Base-by-base conservation (phyloP, 2,329 filamentous ascomycete species). In the Epicoccum sorghinum region DNA sequence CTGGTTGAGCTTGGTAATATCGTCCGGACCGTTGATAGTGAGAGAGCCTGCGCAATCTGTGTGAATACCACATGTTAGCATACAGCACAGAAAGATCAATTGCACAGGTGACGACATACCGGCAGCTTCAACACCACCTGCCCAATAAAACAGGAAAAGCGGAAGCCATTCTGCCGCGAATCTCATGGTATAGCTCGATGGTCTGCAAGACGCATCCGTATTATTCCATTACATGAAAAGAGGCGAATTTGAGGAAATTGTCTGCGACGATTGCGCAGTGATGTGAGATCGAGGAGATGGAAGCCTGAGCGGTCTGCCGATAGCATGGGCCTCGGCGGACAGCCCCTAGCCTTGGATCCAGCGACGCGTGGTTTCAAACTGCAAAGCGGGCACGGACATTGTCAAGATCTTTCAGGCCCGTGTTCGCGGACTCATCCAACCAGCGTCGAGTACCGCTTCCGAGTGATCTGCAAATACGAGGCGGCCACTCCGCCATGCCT, bases 41-140 rank as follows among this genome's bases (percentile, higher is more conserved):
- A 65, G 44, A 4, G 47, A 47, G 25, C 46, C 45, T 24, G 55
- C 45, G 48, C 65, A 68, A 25, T 62, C 65, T 66, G 43, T 25
- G n/a, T 14, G 33, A 46, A 50, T 30, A 18, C n/a, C 27, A 12
- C 4, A 36, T n/a, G 40, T 55, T n/a, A 55, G 32, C 13, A 49
- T 33, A n/a, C 4, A 22, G 35, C 12, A 35, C 2, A 9, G 6
- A 9, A 23, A 2, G 25, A 42, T n/a, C 27, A 24, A 35, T 55
- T 18, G 46, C 36, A 22, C 18, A 30, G 41, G 22, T 22, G 29
- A 27, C 18, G 18, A 47, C 52, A 4, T 38, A 55, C 52, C 52
- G 25, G 37, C 32, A 27, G 52, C 52, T 29, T 37, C 36, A 8
- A 22, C 37, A n/a, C 52, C 45, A 45, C 36, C 41, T 27, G 23